These are phyloP conservation scores for Prillingera fragicola DNA, from an alignment of 1,284 basidiomycete genomes.

Conservation along the genomic window DNA sequence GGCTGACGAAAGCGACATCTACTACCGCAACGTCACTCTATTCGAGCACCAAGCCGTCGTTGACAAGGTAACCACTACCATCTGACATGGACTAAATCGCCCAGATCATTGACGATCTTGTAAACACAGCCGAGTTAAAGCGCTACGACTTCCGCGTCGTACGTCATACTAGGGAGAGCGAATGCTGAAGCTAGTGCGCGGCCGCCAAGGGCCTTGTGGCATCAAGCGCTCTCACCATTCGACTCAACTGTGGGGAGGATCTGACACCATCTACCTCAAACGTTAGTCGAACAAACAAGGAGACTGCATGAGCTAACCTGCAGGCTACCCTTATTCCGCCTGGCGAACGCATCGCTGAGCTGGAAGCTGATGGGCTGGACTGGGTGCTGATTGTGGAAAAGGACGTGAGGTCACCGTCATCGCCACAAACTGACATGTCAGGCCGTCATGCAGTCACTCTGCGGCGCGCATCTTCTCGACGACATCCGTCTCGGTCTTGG, in stretches of 20 bases:
- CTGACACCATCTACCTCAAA: conserved; percentile 55
- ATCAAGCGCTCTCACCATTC: conserved; percentile 59
- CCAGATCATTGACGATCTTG: conserved; percentile 80
- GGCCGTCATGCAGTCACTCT: conserved; percentile 83
- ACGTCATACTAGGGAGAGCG: conserved; percentile 23
- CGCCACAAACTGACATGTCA: conserved; percentile 42
- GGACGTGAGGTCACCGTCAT: conserved; percentile 57
- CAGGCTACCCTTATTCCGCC: conserved; percentile 71
- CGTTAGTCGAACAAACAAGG: no score
- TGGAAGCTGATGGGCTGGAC: conserved; percentile 55
- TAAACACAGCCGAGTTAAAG: conserved; percentile 67
- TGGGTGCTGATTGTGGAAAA: conserved; percentile 89
- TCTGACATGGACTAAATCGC: conserved; percentile 2
- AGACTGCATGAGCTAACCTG: background rate
- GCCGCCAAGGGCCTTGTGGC: conserved; percentile 78
- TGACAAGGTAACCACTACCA: conserved; percentile 57
- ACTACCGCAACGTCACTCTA: conserved; percentile 70
- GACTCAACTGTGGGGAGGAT: conserved; percentile 55
- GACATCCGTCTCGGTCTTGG: no score
- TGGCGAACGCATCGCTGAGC: conserved; percentile 60
- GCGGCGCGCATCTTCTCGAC: conserved; percentile 52
- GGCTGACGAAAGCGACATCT: conserved; percentile 70
- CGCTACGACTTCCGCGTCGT: conserved; percentile 76
- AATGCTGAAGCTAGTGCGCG: conserved; percentile 58
- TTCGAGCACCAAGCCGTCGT: conserved; percentile 70